These are phyloP conservation scores for Botrytis aclada DNA, from an alignment of 2,329 filamentous ascomycete species.

Conservation along the genomic window DNA sequence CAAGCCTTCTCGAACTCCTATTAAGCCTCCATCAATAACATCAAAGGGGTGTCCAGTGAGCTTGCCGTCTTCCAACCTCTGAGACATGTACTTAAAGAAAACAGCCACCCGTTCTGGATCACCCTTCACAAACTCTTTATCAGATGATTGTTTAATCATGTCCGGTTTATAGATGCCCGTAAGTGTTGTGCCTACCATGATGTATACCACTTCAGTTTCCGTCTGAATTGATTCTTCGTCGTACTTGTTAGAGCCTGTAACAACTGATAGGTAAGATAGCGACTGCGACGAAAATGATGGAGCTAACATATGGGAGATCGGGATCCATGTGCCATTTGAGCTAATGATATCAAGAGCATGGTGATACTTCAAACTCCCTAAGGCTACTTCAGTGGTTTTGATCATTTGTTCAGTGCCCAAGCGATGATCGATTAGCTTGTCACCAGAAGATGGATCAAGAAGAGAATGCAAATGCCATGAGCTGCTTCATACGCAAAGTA, in stretches of 20 bases:
- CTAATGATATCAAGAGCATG: conserved; percentile 30
- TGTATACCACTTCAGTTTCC: conserved; percentile 1
- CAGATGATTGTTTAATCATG: background rate
- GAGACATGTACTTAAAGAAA: conserved; percentile 19
- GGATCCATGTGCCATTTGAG: conserved; percentile 19
- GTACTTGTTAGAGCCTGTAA: conserved; percentile 2
- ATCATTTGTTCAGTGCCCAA: conserved; percentile 44
- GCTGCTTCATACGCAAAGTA: conserved; percentile 50
- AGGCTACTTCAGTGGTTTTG: conserved; percentile 19
- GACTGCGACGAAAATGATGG: background rate
- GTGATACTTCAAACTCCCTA: conserved; percentile 15
- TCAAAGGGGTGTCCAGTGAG: conserved; percentile 49
- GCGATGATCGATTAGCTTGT: conserved; percentile 55
- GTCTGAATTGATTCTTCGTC: background rate
- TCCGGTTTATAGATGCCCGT: background rate
- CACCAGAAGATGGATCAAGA: conserved; percentile 37
- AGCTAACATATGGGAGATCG: background rate
- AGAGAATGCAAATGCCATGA: conserved; percentile 46
- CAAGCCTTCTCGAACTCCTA: conserved; percentile 48
- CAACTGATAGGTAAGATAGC: background rate
- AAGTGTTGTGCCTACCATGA: conserved; percentile 9
- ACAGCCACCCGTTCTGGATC: background rate
- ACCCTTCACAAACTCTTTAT: background rate
- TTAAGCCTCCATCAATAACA: conserved; percentile 47
- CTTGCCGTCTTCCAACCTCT: conserved; percentile 47